Evolutionary conservation across 225 moss, liverwort and hornwort species (phyloP).

Genomic region (Lunularia cruciata): DNA sequence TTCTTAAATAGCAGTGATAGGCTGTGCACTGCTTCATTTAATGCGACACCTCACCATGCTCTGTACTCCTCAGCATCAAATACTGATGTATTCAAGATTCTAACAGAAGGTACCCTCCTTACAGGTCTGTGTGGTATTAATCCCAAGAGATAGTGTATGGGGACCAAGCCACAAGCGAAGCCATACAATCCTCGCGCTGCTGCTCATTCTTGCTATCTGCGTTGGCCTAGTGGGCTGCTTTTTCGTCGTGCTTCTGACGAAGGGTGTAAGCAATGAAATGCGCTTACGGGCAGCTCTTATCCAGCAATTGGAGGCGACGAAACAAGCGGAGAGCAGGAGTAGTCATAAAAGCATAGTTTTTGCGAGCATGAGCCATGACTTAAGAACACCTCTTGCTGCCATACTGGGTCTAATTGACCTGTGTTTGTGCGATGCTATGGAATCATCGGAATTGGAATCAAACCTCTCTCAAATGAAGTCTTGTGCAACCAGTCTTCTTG

Average conservation of each 20-base stretch:
- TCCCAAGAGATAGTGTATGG: constrained; percentile 50
- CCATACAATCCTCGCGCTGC: constrained; percentile 29
- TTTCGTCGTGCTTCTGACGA: constrained; percentile 44
- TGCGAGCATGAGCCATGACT: constrained; percentile 62
- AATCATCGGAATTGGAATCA: constrained; percentile 47
- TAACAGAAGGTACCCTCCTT: too few species aligned
- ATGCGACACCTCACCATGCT: too few species aligned
- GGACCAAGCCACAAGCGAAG: constrained; percentile 36
- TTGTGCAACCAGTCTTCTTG: constrained; percentile 50
- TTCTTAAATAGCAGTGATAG: too few species aligned
- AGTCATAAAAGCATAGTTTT: constrained; percentile 55
- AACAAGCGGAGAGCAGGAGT: constrained; percentile 49
- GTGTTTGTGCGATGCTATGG: constrained; percentile 43
- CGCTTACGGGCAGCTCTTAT: constrained; percentile 36
- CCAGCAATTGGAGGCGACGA: constrained; percentile 49
- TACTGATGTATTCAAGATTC: too few species aligned
- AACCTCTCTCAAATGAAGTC: constrained; percentile 59
- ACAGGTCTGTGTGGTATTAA: constrained; percentile 51
- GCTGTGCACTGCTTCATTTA: too few species aligned
- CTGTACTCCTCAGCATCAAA: too few species aligned
- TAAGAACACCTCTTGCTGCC: constrained; percentile 56
- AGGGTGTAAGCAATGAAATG: constrained; percentile 48
- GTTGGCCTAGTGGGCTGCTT: constrained; percentile 44
- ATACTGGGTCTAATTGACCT: constrained; percentile 56
- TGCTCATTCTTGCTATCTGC: constrained; percentile 36